Evolutionary conservation across 106 monocot species (phyloP), one percentile per base, ranked within the genome.

Genomic region (Dendrobium officinale): DNA sequence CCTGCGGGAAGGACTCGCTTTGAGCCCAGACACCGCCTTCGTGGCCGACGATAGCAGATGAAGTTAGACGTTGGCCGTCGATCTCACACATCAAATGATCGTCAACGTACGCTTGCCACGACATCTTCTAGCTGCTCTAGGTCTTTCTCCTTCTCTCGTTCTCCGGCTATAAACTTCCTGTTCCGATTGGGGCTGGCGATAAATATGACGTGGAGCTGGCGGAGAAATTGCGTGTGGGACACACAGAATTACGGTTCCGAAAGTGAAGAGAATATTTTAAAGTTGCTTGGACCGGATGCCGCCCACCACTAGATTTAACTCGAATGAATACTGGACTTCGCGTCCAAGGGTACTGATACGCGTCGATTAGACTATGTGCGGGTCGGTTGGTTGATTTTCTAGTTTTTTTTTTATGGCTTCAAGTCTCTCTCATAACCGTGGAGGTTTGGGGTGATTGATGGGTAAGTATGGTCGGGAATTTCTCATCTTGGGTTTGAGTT

Each of bases 1-100:
- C 43, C 48, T 80, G 80, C 66, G 80, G 80, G 45, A 80, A 80
- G 80, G 19, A 72, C 20, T 80, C 80, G 68, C 80, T 80, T 68
- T 72, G 68, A 70, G 80, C 45, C 67, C 80, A 80, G 22, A 80
- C 44, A 47, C 80, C 66, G 48, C 80, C 80, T 41, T 80, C 80
- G 49, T 80, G 41, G 68, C 70, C 80, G 48, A 80, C 41, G 80
- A 68, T 80, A 8, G 67, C 80, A 26, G 80, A 70, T 27, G 80
- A 20, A 6, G 80, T 70, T 19, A 80, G 44, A 67, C 22, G 67
- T 45, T 72, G 80, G 70, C 68, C 80, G 68, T 80, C 80, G 68
- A 80, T 72, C 43, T 67, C 67, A 70, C 80, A 80, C 80, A 80
- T 48, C 68, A 80, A 68, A 41, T 80, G 80, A 27, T 80, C 80